phyloP scores from a whole-genome alignment of 371 early-diverging fungal species.

The Haplosporangium sp. region DNA sequence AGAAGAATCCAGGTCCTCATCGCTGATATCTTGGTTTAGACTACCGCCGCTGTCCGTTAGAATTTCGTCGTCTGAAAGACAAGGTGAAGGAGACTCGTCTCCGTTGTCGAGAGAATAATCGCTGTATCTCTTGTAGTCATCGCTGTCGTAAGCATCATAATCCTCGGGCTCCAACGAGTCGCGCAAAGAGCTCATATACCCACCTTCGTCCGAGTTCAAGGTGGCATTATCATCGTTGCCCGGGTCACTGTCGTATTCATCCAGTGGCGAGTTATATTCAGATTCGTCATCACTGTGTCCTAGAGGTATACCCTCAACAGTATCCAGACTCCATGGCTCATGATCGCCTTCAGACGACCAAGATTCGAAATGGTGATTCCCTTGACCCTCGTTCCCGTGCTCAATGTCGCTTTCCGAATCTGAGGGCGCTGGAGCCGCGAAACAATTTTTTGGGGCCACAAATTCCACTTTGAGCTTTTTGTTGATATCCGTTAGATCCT shows the following conservation, averaged over 20 bases:
- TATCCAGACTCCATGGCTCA: too few species aligned
- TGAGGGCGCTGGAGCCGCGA: too few species aligned
- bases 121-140: background rate
- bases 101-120: background rate
- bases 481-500: constrained; percentile 13
- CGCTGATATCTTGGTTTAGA: too few species aligned
- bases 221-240: too few species aligned
- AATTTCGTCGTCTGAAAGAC: background rate
- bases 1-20: too few species aligned
- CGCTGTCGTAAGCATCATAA: background rate
- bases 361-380: background rate
- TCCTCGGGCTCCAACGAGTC: background rate
- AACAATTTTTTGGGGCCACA: background rate
- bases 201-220: too few species aligned
- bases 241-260: too few species aligned
- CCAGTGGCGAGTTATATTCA: background rate
- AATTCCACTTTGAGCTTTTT: background rate
- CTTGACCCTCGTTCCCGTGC: background rate
- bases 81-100: background rate
- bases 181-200: too few species aligned
- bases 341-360: too few species aligned
- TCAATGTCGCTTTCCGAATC: too few species aligned
- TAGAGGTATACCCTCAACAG: background rate
- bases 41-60: too few species aligned
- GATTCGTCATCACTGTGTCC: background rate